A percentile compares a stretch with the other conserved stretches of the same genome.
Conservation (phyloP, 768 basidiomycete genomes). For the Krasilnikovozyma curviuscula region DNA sequence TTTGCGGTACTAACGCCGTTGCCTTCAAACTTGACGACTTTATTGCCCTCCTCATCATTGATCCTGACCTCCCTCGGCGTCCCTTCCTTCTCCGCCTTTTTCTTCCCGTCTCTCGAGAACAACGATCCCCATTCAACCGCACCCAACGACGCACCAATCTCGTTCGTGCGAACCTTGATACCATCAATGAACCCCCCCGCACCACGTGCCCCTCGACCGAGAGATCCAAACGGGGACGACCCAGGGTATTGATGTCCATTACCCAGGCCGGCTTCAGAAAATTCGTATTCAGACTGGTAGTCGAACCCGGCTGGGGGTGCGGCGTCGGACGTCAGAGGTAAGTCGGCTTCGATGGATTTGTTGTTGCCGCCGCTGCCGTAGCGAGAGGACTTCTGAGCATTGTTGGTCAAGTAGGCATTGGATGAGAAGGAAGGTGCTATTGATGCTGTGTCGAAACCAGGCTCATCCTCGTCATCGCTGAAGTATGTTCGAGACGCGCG, state of each 20-base stretch:
- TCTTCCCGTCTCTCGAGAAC: slow-evolving; percentile 2
- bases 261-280: slow-evolving; percentile 14
- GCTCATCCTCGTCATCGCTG: slow-evolving; percentile 11
- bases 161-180: background rate
- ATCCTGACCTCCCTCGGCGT: slow-evolving; percentile 47
- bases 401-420: slow-evolving; percentile 17
- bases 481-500: no score
- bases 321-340: slow-evolving; percentile 20
- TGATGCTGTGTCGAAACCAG: background rate
- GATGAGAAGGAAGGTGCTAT: slow-evolving; percentile 3
- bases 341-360: slow-evolving; percentile 15
- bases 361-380: slow-evolving; percentile 10
- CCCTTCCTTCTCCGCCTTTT: slow-evolving; percentile 20
- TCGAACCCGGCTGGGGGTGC: slow-evolving; percentile 23
- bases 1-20: slow-evolving; percentile 90
- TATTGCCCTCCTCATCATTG: slow-evolving; percentile 42
- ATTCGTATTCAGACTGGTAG: slow-evolving; percentile 16
- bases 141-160: slow-evolving; percentile 23
- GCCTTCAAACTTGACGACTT: slow-evolving; percentile 40
- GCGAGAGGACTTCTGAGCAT: slow-evolving; percentile 17
- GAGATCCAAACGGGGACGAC: no score
- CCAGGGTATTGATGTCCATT: no score
- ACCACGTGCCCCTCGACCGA: slow-evolving; percentile 15
- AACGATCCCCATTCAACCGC: slow-evolving; percentile 10
- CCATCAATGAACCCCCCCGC: slow-evolving; percentile 18